These are phyloP conservation scores for Triangularia verruculosa DNA, from an alignment of 2,329 filamentous ascomycete species.

Conservation along the genomic window DNA sequence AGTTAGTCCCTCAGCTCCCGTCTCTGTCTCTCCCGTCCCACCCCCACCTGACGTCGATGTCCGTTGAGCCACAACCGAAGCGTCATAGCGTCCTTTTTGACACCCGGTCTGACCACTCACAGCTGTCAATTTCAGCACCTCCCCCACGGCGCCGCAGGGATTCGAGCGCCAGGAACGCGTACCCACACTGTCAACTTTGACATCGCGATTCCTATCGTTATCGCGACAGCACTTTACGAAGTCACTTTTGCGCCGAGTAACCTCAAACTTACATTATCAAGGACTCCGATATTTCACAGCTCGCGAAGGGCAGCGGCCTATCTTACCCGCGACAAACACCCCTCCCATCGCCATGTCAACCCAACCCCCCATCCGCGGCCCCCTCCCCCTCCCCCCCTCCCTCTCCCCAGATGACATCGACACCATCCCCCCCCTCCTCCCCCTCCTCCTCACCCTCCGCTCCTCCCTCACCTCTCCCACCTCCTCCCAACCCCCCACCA, in stretches of 20 bases:
- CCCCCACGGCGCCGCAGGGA: not conserved
- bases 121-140: not conserved
- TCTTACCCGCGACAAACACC: not conserved
- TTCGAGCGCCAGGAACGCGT: not conserved
- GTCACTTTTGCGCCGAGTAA: not conserved
- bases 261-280: too few relatives aligned
- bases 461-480: slow-evolving; percentile 42
- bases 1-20: slow-evolving; percentile 4
- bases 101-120: not conserved
- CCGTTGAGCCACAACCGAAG: not conserved
- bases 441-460: slow-evolving; percentile 72
- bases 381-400: slow-evolving; percentile 49
- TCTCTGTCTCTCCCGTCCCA: not conserved
- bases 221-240: not conserved
- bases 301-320: too few relatives aligned
- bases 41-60: slow-evolving; percentile 22
- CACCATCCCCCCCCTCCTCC: slow-evolving; percentile 76
- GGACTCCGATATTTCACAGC: too few relatives aligned
- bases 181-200: not conserved
- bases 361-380: not conserved
- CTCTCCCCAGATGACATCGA: slow-evolving; percentile 83
- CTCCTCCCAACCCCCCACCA: slow-evolving; percentile 21
- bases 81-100: slow-evolving; percentile 10
- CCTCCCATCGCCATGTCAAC: not conserved
- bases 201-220: not conserved